Evolutionary conservation across 2,329 filamentous ascomycete genomes (phyloP), one percentile per base, ranked within the genome.

Genomic region (Penicillium sp.): DNA sequence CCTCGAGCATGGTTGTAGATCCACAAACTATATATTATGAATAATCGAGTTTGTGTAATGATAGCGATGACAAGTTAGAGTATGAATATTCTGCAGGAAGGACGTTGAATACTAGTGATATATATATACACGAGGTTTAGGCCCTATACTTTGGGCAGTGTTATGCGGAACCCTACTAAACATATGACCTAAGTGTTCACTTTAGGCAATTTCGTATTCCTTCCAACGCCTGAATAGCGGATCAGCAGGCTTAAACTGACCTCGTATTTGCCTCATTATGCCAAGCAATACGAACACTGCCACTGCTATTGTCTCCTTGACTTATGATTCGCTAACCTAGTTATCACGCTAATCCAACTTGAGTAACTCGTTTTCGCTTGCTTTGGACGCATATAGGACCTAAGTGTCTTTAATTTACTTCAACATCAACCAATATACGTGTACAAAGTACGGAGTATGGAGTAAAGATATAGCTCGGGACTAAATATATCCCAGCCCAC

Each of bases 1-100:
- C n/a, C 30, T 63, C 62, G n/a, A 65, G 38, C 64, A 66, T 61
- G 14, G 25, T 54, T 41, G 12, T 41, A 47, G 10, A 46, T 45
- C 41, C 43, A 36, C 26, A 19, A 30, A 41, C 19, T 46, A 22
- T 38, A 31, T 46, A 41, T 30, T 12, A 25, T 41, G 28, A 43
- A 37, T 2, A 48, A 31, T 22, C 11, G 1, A 31, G n/a, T 4
- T 44, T 16, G 3, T 2, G 7, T 6, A 22, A 16, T 16, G 17
- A 22, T 22, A 12, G n/a, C 11, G 16, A 42, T 26, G 8, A 11
- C 1, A 28, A 5, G 10, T 17, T 14, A 14, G n/a, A 44, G 8
- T 14, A 19, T 44, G 25, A 8, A 3, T 17, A 30, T 17, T 26
- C n/a, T 31, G 2, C 16, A 17, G 30, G 5, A 31, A 5, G 25